Evolutionary conservation across 2,329 filamentous ascomycete species (phyloP), one percentile per base, ranked within the genome.

Genomic region (Sporothrix mexicana): DNA sequence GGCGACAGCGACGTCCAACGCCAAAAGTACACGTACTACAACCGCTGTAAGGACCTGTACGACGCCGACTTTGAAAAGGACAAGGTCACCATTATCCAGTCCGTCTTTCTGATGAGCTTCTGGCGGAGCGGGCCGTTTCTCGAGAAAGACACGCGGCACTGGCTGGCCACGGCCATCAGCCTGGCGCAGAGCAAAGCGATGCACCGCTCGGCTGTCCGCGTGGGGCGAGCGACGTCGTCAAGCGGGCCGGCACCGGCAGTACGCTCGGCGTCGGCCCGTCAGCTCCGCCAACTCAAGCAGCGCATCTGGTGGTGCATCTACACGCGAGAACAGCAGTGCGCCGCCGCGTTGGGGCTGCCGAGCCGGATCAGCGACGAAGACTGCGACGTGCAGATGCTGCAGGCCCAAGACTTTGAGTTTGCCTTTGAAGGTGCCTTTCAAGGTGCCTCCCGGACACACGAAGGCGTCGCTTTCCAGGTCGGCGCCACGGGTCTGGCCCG

Each of bases 81-180:
- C 64, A 68, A 68, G 47, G 41, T 49, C 5, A 47, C 41, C 8
- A 51, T 47, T 7, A 68, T 51, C 25, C 41, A 30, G 15, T 20
- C 41, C 9, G 64, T 47, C 20, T 68, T 68, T 30, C 23, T 68
- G 45, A 68, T 68, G 64, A 68, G 64, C 45, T 68, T 68, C 23
- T 68, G 64, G 64, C 45, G 64, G 13, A 47, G 12, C 1, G 64
- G 64, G 15, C 64, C 64, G 9, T 45, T 47, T 30, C 9, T 47
- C 12, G 41, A 68, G 20, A 68, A 68, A 2, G 64, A 68, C 25
- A 47, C 64, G 12, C 45, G 64, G 45, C 64, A 68, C 45, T 68
- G 64, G 64, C 23, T 68, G 43, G 64, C 41, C 2, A 47, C 45
- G 47, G 64, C 64, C 23, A 49, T 30, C 43, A 68, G 64, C 10